These are phyloP conservation scores for Paspalum vaginatum DNA, from an alignment of 176 grass and related monocot genomes.

Conservation along the genomic window DNA sequence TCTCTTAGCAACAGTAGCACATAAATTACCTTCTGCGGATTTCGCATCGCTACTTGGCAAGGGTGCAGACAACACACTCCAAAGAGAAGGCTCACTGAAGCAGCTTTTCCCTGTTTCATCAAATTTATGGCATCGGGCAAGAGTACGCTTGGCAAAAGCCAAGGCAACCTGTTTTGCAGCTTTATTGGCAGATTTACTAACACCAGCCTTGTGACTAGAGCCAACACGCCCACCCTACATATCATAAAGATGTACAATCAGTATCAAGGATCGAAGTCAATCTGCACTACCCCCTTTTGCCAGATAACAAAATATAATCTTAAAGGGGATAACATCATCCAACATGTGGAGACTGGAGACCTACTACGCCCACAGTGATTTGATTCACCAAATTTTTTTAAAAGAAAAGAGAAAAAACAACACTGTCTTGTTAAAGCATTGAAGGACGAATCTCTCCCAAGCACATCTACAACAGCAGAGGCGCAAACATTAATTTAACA, in stretches of 20 bases:
- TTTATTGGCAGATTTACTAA: constrained; percentile 57
- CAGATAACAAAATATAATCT: background rate
- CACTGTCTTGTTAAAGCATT: background rate
- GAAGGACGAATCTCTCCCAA: background rate
- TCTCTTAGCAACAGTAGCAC: constrained; percentile 15
- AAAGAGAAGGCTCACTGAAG: constrained; percentile 67
- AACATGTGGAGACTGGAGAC: background rate
- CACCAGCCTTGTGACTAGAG: constrained; percentile 77
- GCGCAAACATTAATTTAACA: background rate
- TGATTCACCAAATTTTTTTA: background rate
- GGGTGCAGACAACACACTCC: constrained; percentile 56
- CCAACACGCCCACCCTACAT: constrained; percentile 64
- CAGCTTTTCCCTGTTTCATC: constrained; percentile 79
- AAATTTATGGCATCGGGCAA: constrained; percentile 69
- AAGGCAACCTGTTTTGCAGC: constrained; percentile 74
- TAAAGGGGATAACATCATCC: background rate
- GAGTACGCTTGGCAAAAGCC: constrained; percentile 76
- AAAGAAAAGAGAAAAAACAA: background rate
- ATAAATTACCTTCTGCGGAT: constrained; percentile 49
- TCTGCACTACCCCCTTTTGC: background rate
- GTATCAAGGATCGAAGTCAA: background rate
- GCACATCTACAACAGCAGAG: constrained; percentile 5
- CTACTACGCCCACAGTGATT: background rate
- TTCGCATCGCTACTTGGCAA: constrained; percentile 48
- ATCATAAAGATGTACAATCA: constrained; percentile 21